A percentile compares a stretch with the other conserved stretches of the same genome.
Evolutionary conservation across 306 rosid species (phyloP).

Genomic region (Arachis stenosperma): DNA sequence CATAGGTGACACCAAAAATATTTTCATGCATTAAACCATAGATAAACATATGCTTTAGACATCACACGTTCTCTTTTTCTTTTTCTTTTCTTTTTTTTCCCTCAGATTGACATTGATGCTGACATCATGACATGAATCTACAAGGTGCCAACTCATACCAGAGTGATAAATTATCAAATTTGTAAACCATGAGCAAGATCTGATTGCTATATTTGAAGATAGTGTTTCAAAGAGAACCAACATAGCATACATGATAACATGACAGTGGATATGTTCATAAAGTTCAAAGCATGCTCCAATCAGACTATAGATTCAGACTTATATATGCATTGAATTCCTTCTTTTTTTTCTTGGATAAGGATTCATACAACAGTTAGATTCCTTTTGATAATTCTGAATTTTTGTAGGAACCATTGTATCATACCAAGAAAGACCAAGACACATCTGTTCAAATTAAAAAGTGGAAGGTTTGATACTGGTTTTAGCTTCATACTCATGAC

Average conservation of each 20-base stretch:
- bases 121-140: neutral
- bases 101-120: neutral
- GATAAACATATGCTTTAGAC: conserved; percentile 2
- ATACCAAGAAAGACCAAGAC: neutral
- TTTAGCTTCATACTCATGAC: neutral
- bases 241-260: neutral
- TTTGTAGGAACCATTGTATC: neutral
- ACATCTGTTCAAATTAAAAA: neutral
- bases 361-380: neutral
- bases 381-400: neutral
- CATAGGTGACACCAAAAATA: too few relatives aligned
- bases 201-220: neutral
- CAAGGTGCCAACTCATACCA: neutral
- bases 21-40: neutral
- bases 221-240: neutral
- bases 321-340: neutral
- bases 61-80: too few relatives aligned
- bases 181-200: neutral
- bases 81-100: too few relatives aligned
- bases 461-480: neutral
- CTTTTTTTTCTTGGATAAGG: neutral
- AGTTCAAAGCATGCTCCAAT: neutral
- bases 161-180: neutral
- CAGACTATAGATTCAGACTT: neutral
- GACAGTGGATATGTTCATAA: neutral